Percentiles rank a stretch among this genome's conserved stretches.
phyloP scores from a whole-genome alignment of 169 alveolate genomes.

The Plasmodium gonderi region DNA sequence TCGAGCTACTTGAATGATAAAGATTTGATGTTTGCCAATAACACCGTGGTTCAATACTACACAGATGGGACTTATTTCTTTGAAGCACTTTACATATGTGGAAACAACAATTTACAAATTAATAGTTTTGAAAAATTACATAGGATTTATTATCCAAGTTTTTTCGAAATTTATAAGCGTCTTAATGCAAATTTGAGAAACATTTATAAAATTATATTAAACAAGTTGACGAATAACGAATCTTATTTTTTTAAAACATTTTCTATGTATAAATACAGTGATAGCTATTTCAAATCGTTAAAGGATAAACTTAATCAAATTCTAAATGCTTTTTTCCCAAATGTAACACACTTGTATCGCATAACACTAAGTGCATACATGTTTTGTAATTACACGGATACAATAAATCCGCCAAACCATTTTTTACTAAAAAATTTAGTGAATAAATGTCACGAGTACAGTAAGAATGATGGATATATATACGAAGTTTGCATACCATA shows the following conservation, averaged over 20 bases:
- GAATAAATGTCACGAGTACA: constrained; percentile 49
- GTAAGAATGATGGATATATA: constrained; percentile 31
- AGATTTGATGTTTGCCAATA: constrained; percentile 52
- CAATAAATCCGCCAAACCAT: constrained; percentile 72
- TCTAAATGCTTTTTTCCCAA: constrained; percentile 31
- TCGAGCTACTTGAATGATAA: constrained; percentile 13
- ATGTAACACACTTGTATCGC: constrained; percentile 46
- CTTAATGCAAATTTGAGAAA: constrained; percentile 12
- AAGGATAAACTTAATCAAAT: constrained; percentile 54
- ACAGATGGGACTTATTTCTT: constrained; percentile 60
- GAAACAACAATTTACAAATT: constrained; percentile 63
- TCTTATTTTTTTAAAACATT: constrained; percentile 53
- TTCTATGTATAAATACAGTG: constrained; percentile 10
- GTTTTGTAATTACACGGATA: constrained; percentile 70
- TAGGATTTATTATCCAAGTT: constrained; percentile 17
- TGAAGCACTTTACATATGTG: constrained; percentile 62
- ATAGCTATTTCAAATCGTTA: constrained; percentile 42
- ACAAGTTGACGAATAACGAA: background rate
- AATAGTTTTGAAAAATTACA: constrained; percentile 56
- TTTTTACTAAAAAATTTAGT: constrained; percentile 41
- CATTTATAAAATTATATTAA: constrained; percentile 29
- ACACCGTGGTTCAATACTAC: constrained; percentile 72
- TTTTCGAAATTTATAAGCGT: constrained; percentile 51
- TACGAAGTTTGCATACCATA: constrained; percentile 68
- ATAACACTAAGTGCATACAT: constrained; percentile 71